These are phyloP conservation scores for Rhododendron williamsianum DNA, from an alignment of 148 eudicot genomes.

Conservation along the genomic window DNA sequence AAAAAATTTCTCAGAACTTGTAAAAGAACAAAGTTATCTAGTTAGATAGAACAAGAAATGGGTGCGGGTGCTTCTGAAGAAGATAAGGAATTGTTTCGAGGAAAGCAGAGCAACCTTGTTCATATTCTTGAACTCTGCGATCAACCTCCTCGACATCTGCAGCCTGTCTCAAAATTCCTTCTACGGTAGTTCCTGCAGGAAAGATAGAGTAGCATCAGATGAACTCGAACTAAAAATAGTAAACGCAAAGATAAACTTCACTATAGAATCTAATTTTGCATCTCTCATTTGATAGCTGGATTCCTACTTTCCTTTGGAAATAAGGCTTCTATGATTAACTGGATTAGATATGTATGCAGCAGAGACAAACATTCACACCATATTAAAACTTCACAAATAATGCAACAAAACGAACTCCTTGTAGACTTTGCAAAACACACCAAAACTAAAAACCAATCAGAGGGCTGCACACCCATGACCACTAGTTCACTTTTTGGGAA, in stretches of 20 bases:
- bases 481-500: not conserved
- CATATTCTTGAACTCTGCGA: constrained; percentile 91
- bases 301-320: not conserved
- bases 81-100: not conserved
- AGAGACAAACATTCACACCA: not conserved
- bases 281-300: not conserved
- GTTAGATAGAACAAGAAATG: not conserved
- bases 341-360: not conserved
- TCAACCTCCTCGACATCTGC: constrained; percentile 99
- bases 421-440: not conserved
- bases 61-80: not conserved
- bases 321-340: not conserved
- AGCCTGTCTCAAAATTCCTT: constrained; percentile 93
- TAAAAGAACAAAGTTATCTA: not conserved
- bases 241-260: not conserved
- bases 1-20: too few species aligned
- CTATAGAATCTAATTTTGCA: not conserved
- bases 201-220: constrained; percentile 8
- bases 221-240: not conserved
- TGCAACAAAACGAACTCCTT: not conserved
- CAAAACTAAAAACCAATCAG: not conserved
- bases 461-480: not conserved
- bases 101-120: constrained; percentile 52
- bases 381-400: not conserved
- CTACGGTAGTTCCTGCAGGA: constrained; percentile 62